Evolutionary conservation across 1,284 basidiomycete genomes (phyloP).

Genomic region (Moesziomyces sp.): DNA sequence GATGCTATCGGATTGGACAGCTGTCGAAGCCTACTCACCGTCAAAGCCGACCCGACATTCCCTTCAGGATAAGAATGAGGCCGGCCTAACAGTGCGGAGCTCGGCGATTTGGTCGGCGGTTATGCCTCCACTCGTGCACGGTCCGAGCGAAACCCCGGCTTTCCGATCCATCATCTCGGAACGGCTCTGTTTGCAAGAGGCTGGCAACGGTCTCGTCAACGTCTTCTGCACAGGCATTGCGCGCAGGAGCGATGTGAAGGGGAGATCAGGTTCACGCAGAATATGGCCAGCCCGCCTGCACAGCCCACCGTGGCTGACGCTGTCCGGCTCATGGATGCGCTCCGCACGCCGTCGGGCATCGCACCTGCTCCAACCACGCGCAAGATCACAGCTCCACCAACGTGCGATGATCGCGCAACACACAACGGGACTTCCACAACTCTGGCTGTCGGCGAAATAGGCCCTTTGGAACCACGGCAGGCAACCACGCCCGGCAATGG

Average conservation of each 20-base stretch:
- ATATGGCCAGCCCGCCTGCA: slow-evolving; percentile 20
- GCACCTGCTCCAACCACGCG: not conserved
- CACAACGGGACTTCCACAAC: too few species aligned
- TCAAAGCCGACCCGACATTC: slow-evolving; percentile 20
- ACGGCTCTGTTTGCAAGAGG: too few species aligned
- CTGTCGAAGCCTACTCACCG: slow-evolving; percentile 10
- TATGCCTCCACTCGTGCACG: slow-evolving; percentile 13
- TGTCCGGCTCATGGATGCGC: slow-evolving; percentile 33
- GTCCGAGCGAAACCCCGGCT: not conserved
- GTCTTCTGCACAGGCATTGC: not conserved
- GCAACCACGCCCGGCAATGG: not conserved
- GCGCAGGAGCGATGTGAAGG: not conserved
- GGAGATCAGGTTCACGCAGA: not conserved
- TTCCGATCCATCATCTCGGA: not conserved
- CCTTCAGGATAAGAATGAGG: not conserved
- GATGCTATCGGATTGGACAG: slow-evolving; percentile 6
- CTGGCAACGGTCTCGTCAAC: not conserved
- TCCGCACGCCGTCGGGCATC: not conserved
- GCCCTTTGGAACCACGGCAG: too few species aligned
- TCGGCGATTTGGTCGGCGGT: slow-evolving; percentile 1
- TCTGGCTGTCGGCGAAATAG: too few species aligned
- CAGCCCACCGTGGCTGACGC: slow-evolving; percentile 37
- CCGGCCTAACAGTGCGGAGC: slow-evolving; percentile 6
- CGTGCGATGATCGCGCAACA: too few species aligned
- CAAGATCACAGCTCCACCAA: too few species aligned